Conservation (phyloP, 495 filamentous ascomycete genomes). For the Astrothelium macrocarpum region DNA sequence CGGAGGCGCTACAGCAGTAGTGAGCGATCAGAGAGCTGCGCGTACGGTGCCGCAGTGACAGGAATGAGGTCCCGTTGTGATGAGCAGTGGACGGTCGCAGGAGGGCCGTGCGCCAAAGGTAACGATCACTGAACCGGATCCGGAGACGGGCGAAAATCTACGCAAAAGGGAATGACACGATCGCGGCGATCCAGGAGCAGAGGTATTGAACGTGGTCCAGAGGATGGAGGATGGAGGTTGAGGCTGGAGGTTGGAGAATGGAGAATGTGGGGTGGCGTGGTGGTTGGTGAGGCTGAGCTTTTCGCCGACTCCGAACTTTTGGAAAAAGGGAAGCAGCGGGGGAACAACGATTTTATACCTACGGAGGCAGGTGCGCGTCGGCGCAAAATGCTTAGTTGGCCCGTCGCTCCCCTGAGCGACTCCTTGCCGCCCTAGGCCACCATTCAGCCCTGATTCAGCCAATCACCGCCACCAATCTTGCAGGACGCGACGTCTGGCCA, state of each 20-base stretch:
- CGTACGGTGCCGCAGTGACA: neutral
- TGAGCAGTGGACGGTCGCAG: neutral
- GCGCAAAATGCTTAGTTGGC: neutral
- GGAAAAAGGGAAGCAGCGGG: neutral
- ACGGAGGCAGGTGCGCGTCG: neutral
- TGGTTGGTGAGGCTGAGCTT: constrained; percentile 3
- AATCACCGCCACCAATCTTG: neutral
- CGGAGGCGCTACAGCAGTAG: neutral
- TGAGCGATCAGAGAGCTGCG: neutral
- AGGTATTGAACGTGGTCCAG: neutral
- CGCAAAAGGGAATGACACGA: neutral
- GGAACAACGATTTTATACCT: neutral
- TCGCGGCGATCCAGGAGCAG: neutral
- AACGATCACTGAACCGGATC: neutral
- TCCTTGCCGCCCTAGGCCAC: neutral
- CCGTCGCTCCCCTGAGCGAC: neutral
- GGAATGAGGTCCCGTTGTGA: neutral
- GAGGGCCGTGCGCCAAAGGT: neutral
- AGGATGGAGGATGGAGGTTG: neutral
- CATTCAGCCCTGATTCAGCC: too few relatives aligned
- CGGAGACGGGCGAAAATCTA: constrained; percentile 2
- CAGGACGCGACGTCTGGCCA: constrained; percentile 1
- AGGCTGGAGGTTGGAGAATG: neutral
- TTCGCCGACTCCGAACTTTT: neutral
- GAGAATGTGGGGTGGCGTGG: neutral